A percentile compares a stretch with the other conserved stretches of the same genome.
phyloP scores from a whole-genome alignment of 345 rosid genomes.

The Microcos paniculata region DNA sequence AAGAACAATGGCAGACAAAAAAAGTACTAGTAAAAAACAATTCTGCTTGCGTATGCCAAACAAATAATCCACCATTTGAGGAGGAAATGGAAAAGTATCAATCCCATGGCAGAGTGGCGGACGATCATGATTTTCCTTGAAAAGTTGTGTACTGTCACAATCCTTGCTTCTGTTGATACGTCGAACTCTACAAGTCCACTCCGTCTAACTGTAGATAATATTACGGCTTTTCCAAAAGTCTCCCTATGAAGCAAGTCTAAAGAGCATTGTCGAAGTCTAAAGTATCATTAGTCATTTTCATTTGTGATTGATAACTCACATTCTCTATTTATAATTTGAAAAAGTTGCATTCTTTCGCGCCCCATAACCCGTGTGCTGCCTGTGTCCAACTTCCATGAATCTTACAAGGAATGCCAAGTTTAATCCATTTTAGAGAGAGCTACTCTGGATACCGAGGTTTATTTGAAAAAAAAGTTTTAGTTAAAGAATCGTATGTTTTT shows the following conservation, averaged over 20 bases:
- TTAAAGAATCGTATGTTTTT: not conserved
- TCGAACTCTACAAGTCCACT: not conserved
- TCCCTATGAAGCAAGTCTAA: not conserved
- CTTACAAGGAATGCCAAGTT: not conserved
- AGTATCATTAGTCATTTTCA: not conserved
- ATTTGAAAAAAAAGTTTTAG: not conserved
- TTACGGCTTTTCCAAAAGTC: not conserved
- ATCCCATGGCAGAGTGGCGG: not conserved
- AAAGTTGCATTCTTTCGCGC: not conserved
- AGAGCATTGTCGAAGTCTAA: not conserved
- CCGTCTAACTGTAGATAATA: not conserved
- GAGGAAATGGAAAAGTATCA: not conserved
- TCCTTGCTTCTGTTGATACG: not conserved
- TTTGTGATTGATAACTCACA: not conserved
- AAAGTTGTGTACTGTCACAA: not conserved
- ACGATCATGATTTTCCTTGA: not conserved
- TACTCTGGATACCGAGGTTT: too few species aligned
- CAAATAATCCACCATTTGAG: not conserved
- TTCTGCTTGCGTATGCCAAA: not conserved
- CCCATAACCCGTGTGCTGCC: not conserved
- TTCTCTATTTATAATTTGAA: not conserved
- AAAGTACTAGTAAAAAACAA: too few species aligned
- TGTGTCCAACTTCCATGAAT: not conserved
- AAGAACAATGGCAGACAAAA: not conserved
- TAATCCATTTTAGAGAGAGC: not conserved